Conservation (phyloP, 2,329 filamentous ascomycete genomes). For the Pestalotiopsis sp. region DNA sequence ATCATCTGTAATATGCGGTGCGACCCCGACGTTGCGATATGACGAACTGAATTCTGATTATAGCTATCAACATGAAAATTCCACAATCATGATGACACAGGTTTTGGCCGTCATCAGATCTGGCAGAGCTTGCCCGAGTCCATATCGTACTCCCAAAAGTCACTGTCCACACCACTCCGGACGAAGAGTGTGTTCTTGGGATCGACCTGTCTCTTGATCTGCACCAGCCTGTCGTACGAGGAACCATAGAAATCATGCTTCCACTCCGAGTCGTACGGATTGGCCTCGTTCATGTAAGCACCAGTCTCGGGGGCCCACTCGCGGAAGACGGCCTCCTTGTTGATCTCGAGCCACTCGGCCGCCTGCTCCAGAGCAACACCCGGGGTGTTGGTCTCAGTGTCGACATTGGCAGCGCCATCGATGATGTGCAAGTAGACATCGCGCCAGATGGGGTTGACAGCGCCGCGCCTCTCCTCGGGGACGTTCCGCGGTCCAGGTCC, state of each 20-base stretch:
- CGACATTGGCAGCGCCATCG: neutral
- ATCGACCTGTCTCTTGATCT: constrained; percentile 45
- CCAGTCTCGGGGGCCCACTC: constrained; percentile 2
- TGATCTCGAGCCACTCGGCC: neutral
- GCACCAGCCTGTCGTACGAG: constrained; percentile 32
- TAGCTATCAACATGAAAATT: neutral
- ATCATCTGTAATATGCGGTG: too few species aligned
- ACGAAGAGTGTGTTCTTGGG: constrained; percentile 14
- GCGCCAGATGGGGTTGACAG: constrained; percentile 5
- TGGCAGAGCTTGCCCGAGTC: neutral
- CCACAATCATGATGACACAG: neutral
- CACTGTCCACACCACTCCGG: neutral
- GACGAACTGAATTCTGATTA: neutral
- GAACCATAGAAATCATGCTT: constrained; percentile 34
- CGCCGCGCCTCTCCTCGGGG: neutral
- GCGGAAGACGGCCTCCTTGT: constrained; percentile 3
- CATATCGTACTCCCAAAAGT: constrained; percentile 1
- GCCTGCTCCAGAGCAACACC: neutral
- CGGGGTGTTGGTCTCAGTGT: neutral
- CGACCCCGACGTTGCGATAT: neutral
- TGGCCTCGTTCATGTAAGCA: constrained; percentile 40
- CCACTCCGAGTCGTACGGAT: constrained; percentile 34
- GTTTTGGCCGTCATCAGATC: neutral
- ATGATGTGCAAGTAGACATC: neutral
- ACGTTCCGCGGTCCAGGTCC: constrained; percentile 6